Evolutionary conservation across 352 stramenopile species (phyloP).

Genomic region (Globisporangium acanthophoron): DNA sequence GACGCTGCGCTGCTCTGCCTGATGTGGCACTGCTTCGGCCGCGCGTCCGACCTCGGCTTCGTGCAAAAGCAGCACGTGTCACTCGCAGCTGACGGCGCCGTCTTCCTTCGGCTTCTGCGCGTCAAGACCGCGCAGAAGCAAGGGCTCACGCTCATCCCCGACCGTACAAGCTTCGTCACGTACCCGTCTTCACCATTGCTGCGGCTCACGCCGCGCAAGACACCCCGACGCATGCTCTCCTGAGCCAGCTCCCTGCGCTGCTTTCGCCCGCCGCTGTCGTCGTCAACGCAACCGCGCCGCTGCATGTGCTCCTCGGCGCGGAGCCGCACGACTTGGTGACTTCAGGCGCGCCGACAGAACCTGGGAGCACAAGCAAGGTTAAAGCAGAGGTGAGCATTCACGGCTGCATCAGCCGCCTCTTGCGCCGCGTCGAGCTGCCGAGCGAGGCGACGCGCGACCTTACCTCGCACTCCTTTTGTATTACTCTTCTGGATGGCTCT

Average conservation of each 20-base stretch:
- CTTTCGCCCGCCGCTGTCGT: neutral
- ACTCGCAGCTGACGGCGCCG: no score
- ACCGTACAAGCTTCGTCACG: no score
- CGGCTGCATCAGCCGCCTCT: neutral
- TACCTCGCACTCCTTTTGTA: neutral
- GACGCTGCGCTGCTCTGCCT: no score
- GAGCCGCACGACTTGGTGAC: neutral
- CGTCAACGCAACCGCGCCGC: neutral
- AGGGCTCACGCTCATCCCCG: no score
- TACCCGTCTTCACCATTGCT: neutral
- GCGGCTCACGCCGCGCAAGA: neutral
- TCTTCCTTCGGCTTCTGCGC: no score
- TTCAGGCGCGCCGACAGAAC: no score
- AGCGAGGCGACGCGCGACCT: neutral
- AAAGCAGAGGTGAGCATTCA: neutral
- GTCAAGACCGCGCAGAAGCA: neutral
- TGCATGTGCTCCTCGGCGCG: neutral
- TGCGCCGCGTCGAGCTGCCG: neutral
- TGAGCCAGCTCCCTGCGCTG: neutral
- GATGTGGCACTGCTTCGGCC: no score
- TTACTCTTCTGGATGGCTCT: no score
- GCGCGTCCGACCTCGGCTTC: no score
- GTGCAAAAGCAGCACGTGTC: no score
- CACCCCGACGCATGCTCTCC: neutral
- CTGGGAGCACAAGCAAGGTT: neutral